Evolutionary conservation across 2,329 filamentous ascomycete genomes (phyloP), one percentile per base, ranked within the genome.

Genomic region (Botrytis pseudocinerea): DNA sequence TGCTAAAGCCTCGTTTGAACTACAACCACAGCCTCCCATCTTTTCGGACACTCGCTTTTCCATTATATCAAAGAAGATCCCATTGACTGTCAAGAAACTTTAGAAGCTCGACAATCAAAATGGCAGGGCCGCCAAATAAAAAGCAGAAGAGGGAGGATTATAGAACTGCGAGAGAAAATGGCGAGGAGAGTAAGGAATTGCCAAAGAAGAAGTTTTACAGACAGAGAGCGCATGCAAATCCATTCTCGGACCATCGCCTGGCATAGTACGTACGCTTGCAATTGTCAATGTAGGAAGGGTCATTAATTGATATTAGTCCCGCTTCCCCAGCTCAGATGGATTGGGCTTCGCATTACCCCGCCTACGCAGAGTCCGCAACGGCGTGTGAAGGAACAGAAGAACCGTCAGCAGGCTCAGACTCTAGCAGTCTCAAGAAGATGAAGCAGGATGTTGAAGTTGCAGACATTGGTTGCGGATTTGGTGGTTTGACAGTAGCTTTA

Each of bases 381-480:
- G 68, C 80, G 42, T 78, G 81, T 72, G 79, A 76, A 79, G 75
- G 76, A 76, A 35, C 66, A 62, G 63, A 60, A 65, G 54, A 75
- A 78, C 12, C 51, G 20, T 63, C 72, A 16, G 28, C 73, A 64
- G 73, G 66, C 32, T 46, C 18, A 46, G 73, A n/a, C 59, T 69
- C 70, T 72, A 71, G 59, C 42, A 61, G 22, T 12, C 35, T 73
- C n/a, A 77, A 28, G 69, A 76, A 71, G 69, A 82, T 92, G 75
- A 85, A 84, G 48, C 91, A 92, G 81, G 87, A 93, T 74, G 91
- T 99, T 64, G 94, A 98, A 81, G 90, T 99, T 63, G 94, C 95
- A 76, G 96, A 99, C 83, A 98, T 99, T 81, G 96, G 96, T 40
- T 99, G 96, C 82, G 96, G 96, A 8, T 99, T 97, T 82, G 96